Evolutionary conservation across 768 basidiomycete genomes (phyloP), one percentile per base, ranked within the genome.

Genomic region (Tylopilus rubrobrunneus): DNA sequence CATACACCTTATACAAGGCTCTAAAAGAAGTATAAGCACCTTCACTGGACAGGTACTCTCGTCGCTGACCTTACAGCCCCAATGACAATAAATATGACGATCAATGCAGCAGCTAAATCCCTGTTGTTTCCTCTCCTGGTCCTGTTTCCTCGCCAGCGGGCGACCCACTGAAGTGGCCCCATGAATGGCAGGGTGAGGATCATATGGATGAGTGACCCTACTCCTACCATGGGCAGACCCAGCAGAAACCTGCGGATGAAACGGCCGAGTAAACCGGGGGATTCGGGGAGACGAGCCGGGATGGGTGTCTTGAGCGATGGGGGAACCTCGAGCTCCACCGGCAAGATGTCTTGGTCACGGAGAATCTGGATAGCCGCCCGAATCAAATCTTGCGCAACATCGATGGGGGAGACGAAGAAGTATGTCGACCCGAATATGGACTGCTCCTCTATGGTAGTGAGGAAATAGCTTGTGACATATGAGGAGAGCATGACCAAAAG

Each of bases 151-250:
- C 86, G 73, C 61, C 83, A 83, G 23, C 86, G 79, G 28, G 85
- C 84, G 41, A 89, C 60, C 78, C 83, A 84, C 48, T 88, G 86
- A 39, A 90, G 66, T 14, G 88, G 87, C 0, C 78, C 82, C 44
- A 88, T 74, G 52, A 86, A 67, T 23, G 83, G 86, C 7, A 84
- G 65, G 4, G 86, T 81, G 61, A 84, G 56, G 15, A 92, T 68
- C 80, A 89, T 80, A 49, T 88, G 86, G 17, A 89, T 78, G 41
- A 92, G 68, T 15, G 87, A 90, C 19, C 82, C 82, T 39, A 86
- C 87, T 10, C 89, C 89, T 12, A 92, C 78, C 52, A 91, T 76
- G 28, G 90, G 89, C 14, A 92, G 73, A 23, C 90, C 90, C 25
- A 92, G 66, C 12, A 92, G 59, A 66, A 92, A 86, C n/a, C 89